Evolutionary conservation across 2,329 filamentous ascomycete genomes (phyloP), one percentile per base, ranked within the genome.

Genomic region (Macrophomina pseudophaseolina): DNA sequence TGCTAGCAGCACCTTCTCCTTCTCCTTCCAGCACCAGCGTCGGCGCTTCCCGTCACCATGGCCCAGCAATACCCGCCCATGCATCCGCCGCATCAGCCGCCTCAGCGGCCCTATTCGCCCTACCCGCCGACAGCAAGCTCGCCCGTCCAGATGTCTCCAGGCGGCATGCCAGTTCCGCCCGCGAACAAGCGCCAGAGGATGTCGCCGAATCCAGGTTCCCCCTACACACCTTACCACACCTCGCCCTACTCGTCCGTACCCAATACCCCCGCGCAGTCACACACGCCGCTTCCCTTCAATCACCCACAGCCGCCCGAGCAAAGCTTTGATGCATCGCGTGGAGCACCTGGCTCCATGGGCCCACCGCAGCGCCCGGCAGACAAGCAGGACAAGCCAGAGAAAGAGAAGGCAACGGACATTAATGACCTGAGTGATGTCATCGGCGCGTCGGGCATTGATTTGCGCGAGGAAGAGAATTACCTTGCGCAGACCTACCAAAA

Each of bases 341-440:
- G 71, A 30, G 71, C 71, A 1, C 76, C 75, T 35, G 83, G 83
- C 48, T 80, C 82, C 6, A 90, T 90, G 87, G 86, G 86, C 4
- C 88, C 87, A 52, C 87, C 87, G n/a, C 86, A 86, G 67, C 81
- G 86, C 48, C 87, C 87, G 12, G 80, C 76, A 12, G 82, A 84
- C 79, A 87, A 78, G 75, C 65, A 83, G 65, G 81, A 83, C 58
- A 83, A 82, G 67, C 83, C 83, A 18, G 90, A 91, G 66, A 83
- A 84, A 66, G 90, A 91, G 66, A 83, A 84, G 70, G 86, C 88
- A 51, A 84, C 86, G 32, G 80, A 82, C 56, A 79, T 83, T 12
- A 92, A 94, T 72, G 92, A 97, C 73, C 86, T 94, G 53, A 92
- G 90, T 70, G 94, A 97, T 80, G 91, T 93, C 60, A 80, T 97